Evolutionary conservation across 2,329 filamentous ascomycete genomes (phyloP), one percentile per base, ranked within the genome.

Genomic region (Emergomyces orientalis): DNA sequence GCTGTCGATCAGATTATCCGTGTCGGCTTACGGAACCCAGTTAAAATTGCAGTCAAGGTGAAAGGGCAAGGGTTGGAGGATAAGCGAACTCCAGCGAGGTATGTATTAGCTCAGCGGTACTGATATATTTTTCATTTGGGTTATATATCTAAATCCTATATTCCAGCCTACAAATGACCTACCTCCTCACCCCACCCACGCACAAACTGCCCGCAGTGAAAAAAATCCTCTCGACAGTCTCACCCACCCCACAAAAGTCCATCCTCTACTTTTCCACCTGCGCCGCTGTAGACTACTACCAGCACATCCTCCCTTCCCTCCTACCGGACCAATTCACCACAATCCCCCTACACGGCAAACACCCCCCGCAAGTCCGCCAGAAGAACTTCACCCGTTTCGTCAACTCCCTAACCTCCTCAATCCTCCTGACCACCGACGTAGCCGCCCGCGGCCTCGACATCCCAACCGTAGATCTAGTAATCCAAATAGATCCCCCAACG

Each of bases 241-340:
- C 88, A n/a, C 84, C 89, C 0, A 82, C 81, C 4, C 93, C 93
- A 0, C 87, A 92, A 67, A 91, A 92, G 71, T 88, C 86, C 39
- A 97, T 99, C 61, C 81, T 97, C 61, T 99, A 97, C 73, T 82
- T 97, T 27, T 95, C 92, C 0, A 97, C 93, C 1, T 97, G 94
- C 73, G 92, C 91, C 39, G 89, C 90, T 0, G 94, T 99, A 64
- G 93, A 97, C 74, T 97, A 97, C 76, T 95, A 96, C 73, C 86
- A 92, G 64, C 84, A 91, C 68, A 80, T 96, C 6, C 80, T 99
- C 1, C 89, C 90, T 0, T 76, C 82, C 1, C 77, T 97, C 6
- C 78, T 99, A 0, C 88, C 88, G 1, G 74, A 81, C 9, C 69
- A 73, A n/a, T 90, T 90, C 70, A 79, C 84, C 0, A 78, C 96